Evolutionary conservation across 2,329 filamentous ascomycete genomes (phyloP), one percentile per base, ranked within the genome.

Genomic region (Purpureocillium lavendulum): DNA sequence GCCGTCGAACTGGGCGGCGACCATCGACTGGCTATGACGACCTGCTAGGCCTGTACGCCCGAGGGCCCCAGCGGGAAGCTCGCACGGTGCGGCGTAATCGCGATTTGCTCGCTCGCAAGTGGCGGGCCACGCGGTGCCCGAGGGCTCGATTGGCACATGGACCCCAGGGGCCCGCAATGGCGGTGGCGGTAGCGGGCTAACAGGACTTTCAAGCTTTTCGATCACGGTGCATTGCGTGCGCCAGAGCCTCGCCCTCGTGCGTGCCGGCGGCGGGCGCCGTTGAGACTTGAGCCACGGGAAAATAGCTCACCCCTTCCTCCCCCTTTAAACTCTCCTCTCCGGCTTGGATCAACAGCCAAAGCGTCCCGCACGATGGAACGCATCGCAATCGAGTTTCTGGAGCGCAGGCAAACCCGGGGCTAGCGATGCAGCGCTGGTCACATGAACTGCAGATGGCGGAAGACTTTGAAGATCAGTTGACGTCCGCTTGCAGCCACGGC

Each of bases 31-130:
- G 18, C 32, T 28, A 15, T 30, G 32, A 31, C 33, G 13, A 35
- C 17, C 13, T 30, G 39, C 39, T 32, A 33, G 31, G n/a, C 32
- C 28, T 13, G 13, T 39, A 38, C 40, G 7, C 16, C 34, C 7
- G 21, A 5, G 18, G 35, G 30, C 18, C 24, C 16, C 30, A 29
- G 26, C 16, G 14, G 14, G 3, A 11, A 13, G 8, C 31, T 38
- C 40, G 39, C 44, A 44, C 41, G 39, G 41, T 44, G 44, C 38
- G 31, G 36, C 41, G 44, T 41, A 40, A 43, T 41, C 36, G 31
- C 32, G 28, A 33, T 35, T 37, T 12, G 33, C 30, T 35, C 26
- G 38, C 33, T 14, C 15, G 35, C 16, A 24, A 38, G 26, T 37
- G 35, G 21, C 24, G n/a, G 15, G 18, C 32, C 7, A 16, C 17